Evolutionary conservation across 257 asterid genomes (phyloP).

Genomic region (Lycium barbarum): DNA sequence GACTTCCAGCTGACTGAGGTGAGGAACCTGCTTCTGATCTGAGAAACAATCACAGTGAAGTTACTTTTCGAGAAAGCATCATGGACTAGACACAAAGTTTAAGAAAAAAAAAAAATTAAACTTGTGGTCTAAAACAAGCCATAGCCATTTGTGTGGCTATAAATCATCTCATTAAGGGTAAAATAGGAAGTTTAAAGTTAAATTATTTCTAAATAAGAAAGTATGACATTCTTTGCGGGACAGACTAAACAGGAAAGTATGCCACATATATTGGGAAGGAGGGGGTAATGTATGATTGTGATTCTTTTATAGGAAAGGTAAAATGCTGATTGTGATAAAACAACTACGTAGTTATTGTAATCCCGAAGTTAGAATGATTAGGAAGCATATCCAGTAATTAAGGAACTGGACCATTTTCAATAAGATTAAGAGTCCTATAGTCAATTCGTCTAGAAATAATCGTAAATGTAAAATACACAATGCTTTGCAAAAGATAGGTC

Average conservation of each 20-base stretch:
- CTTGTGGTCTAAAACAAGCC: too few relatives aligned
- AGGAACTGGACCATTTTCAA: background rate
- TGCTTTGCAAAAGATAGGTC: background rate
- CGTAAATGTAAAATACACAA: background rate
- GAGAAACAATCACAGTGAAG: conserved; percentile 30
- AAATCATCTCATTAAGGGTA: too few relatives aligned
- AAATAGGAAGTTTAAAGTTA: too few relatives aligned
- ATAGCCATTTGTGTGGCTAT: too few relatives aligned
- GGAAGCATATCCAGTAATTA: background rate
- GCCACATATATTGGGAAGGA: too few relatives aligned
- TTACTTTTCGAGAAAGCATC: background rate
- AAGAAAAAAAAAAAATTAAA: too few relatives aligned
- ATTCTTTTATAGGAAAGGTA: too few relatives aligned
- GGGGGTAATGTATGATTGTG: too few relatives aligned
- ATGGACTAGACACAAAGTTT: too few relatives aligned
- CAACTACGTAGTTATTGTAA: background rate
- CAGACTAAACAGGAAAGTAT: too few relatives aligned
- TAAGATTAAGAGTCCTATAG: background rate
- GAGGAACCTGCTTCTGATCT: conserved; percentile 58
- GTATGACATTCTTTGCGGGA: too few relatives aligned
- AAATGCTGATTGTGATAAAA: background rate
- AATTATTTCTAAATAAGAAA: too few relatives aligned
- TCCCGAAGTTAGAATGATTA: background rate
- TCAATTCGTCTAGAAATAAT: background rate
- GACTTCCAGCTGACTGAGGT: conserved; percentile 53